These are phyloP conservation scores for Mycena floridula DNA, from an alignment of 768 basidiomycete genomes.

Conservation along the genomic window DNA sequence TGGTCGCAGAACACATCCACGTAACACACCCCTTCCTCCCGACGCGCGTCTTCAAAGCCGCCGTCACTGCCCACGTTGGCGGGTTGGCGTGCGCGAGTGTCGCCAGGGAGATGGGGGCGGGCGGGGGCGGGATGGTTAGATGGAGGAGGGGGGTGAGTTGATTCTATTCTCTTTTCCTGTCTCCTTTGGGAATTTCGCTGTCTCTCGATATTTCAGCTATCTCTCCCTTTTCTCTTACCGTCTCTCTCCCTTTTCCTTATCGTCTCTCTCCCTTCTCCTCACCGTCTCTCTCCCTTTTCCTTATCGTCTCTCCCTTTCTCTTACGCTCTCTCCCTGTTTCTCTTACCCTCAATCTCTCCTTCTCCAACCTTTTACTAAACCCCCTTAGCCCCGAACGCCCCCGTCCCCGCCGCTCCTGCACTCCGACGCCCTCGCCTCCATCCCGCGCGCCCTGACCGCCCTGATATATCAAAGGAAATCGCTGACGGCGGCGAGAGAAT, in stretches of 20 bases:
- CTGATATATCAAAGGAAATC: slow-evolving; percentile 87
- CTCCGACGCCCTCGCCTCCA: slow-evolving; percentile 83
- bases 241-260: too few relatives aligned
- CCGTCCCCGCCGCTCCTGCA: slow-evolving; percentile 52
- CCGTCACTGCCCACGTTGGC: slow-evolving; percentile 89
- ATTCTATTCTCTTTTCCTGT: too few relatives aligned
- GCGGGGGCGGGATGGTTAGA: not conserved
- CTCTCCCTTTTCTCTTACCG: too few relatives aligned
- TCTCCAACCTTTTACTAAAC: slow-evolving; percentile 2
- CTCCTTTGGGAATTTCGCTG: too few relatives aligned
- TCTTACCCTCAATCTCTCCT: slow-evolving; percentile 19
- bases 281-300: too few relatives aligned
- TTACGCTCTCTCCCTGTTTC: slow-evolving; percentile 80
- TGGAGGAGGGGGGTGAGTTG: slow-evolving; percentile 38
- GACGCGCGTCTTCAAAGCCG: slow-evolving; percentile 85
- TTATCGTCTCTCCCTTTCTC: too few relatives aligned
- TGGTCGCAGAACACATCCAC: slow-evolving; percentile 76
- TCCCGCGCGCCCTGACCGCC: slow-evolving; percentile 82
- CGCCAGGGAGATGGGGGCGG: slow-evolving; percentile 79
- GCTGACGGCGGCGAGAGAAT: slow-evolving; percentile 78
- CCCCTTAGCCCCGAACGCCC: slow-evolving; percentile 38
- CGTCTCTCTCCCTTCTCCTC: too few relatives aligned
- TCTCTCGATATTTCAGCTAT: too few relatives aligned
- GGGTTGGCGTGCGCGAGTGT: slow-evolving; percentile 77
- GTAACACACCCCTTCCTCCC: slow-evolving; percentile 86